phyloP scores from a whole-genome alignment of 306 rosid genomes.

The Ormosia semicastrata region DNA sequence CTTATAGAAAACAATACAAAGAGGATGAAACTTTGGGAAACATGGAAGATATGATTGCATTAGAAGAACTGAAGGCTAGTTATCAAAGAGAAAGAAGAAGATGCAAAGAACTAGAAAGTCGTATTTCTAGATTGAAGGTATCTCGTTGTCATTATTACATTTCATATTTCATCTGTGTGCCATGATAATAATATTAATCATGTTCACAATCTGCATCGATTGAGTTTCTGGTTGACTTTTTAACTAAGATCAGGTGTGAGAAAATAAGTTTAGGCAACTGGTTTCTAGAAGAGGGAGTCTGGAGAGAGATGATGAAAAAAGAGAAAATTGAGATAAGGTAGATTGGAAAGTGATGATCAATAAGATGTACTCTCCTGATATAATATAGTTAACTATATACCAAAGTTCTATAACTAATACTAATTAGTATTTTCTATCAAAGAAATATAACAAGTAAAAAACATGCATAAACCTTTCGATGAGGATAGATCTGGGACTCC shows the following conservation, averaged over 20 bases:
- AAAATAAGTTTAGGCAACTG: background rate
- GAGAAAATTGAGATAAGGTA: background rate
- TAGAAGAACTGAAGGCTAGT: conserved; percentile 56
- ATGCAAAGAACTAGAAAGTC: conserved; percentile 65
- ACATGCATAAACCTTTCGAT: background rate
- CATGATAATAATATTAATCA: conserved; percentile 17
- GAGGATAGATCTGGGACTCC: background rate
- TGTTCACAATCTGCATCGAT: background rate
- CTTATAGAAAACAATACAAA: conserved; percentile 34
- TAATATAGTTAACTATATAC: background rate
- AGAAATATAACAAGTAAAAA: background rate
- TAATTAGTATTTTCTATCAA: background rate
- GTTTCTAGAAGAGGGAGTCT: background rate
- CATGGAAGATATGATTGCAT: conserved; percentile 38
- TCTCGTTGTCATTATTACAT: background rate
- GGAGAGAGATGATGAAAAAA: background rate
- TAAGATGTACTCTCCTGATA: background rate
- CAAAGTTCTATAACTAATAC: background rate
- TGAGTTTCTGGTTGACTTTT: background rate
- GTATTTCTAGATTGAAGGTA: conserved; percentile 71
- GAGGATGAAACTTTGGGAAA: conserved; percentile 37
- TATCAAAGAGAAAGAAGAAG: conserved; percentile 70
- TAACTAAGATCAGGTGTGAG: background rate
- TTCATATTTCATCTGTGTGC: background rate
- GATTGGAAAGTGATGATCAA: background rate